These are phyloP conservation scores for Leishmania tarentolae DNA, from an alignment of 208 protist species.

Conservation along the genomic window DNA sequence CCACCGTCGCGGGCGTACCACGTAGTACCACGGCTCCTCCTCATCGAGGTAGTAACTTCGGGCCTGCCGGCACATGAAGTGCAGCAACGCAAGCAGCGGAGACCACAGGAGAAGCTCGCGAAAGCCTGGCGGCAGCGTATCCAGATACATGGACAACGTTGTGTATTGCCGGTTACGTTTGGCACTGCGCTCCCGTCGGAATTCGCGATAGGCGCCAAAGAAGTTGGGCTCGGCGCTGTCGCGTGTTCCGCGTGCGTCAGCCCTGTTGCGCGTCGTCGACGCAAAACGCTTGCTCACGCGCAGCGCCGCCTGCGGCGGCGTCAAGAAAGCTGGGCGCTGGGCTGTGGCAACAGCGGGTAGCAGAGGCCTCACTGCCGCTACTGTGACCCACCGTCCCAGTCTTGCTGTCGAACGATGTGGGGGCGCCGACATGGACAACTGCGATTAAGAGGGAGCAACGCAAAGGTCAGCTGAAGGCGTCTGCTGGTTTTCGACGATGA, in stretches of 20 bases:
- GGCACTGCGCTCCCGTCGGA: conserved; percentile 6
- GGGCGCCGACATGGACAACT: not conserved
- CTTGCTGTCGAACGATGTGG: not conserved
- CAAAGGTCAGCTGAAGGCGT: not conserved
- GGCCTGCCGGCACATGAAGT: conserved; percentile 56
- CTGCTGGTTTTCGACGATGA: not conserved
- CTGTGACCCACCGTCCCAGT: not conserved
- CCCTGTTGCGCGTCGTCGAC: not conserved
- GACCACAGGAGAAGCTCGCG: conserved; percentile 60
- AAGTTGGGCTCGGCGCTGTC: not conserved
- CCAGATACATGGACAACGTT: conserved; percentile 53
- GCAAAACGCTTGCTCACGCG: not conserved
- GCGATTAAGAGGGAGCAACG: not conserved
- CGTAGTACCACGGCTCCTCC: conserved; percentile 33
- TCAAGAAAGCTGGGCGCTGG: not conserved
- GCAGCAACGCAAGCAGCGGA: conserved; percentile 42
- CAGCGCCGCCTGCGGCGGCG: not conserved
- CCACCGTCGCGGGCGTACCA: conserved; percentile 18
- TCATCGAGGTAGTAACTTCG: conserved; percentile 53
- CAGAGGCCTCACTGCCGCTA: not conserved
- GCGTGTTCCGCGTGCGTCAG: not conserved
- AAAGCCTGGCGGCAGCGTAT: conserved; percentile 45
- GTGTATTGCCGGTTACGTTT: conserved; percentile 16
- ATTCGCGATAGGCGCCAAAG: conserved; percentile 19
- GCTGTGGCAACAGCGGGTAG: not conserved